Conservation (phyloP, 805 yeast genomes). For the Schizosaccharomyces cryophilus region DNA sequence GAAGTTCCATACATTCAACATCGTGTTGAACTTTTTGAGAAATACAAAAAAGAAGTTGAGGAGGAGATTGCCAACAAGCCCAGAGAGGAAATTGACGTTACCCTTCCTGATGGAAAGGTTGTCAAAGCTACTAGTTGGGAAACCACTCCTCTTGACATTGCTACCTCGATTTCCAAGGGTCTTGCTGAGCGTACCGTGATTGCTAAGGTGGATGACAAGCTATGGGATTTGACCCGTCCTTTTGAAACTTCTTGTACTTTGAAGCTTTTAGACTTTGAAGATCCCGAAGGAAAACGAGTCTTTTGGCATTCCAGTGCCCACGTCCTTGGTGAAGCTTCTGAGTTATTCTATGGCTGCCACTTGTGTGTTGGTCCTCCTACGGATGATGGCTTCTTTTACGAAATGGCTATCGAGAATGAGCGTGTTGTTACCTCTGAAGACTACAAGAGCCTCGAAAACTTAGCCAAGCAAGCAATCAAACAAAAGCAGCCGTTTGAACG, state of each 20-base stretch:
- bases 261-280: slow-evolving; percentile 72
- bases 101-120: slow-evolving; percentile 64
- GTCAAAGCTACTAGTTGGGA: slow-evolving; percentile 69
- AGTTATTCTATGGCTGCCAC: slow-evolving; percentile 86
- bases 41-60: slow-evolving; percentile 54
- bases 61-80: slow-evolving; percentile 29
- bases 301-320: slow-evolving; percentile 99
- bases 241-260: slow-evolving; percentile 44
- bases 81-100: slow-evolving; percentile 44
- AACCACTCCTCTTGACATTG: slow-evolving; percentile 71
- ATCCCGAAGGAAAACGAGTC: slow-evolving; percentile 81
- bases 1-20: slow-evolving; percentile 59
- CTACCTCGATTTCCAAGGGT: slow-evolving; percentile 61
- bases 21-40: slow-evolving; percentile 56
- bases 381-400: slow-evolving; percentile 91
- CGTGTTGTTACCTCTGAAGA: slow-evolving; percentile 58
- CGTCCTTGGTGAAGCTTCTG: slow-evolving; percentile 93
- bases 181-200: slow-evolving; percentile 75
- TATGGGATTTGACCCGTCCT: slow-evolving; percentile 94
- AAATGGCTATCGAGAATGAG: slow-evolving; percentile 59
- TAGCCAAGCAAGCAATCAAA: slow-evolving; percentile 72
- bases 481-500: slow-evolving; percentile 91
- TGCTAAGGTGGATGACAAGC: slow-evolving; percentile 65
- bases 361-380: slow-evolving; percentile 91
- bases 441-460: slow-evolving; percentile 60